A percentile compares a stretch with the other conserved stretches of the same genome.
Evolutionary conservation across 345 rosid genomes (phyloP).

Genomic region (Syzygium aqueum): DNA sequence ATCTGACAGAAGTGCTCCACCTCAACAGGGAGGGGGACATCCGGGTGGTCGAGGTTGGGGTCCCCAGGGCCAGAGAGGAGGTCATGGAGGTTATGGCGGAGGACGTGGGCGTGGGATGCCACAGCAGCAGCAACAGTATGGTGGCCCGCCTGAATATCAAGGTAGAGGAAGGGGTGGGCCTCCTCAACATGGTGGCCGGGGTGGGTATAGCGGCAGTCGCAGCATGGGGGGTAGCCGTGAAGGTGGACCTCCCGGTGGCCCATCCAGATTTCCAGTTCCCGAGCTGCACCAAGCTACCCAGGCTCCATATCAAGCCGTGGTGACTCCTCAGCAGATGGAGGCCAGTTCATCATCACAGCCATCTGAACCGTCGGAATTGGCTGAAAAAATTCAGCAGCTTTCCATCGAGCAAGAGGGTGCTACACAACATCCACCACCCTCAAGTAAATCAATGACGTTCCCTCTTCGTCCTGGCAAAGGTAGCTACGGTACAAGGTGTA

Average conservation of each 20-base stretch:
- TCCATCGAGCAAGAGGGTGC: conserved; percentile 41
- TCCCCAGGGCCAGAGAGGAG: conserved; percentile 61
- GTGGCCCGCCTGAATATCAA: conserved; percentile 53
- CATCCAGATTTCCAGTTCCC: conserved; percentile 59
- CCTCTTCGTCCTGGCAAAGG: conserved; percentile 51
- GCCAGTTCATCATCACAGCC: conserved; percentile 43
- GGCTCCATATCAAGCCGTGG: conserved; percentile 44
- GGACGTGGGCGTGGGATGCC: conserved; percentile 46
- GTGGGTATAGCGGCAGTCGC: conserved; percentile 16
- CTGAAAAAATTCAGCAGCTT: conserved; percentile 40
- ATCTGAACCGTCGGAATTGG: conserved; percentile 28
- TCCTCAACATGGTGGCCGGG: conserved; percentile 40
- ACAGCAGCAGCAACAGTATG: conserved; percentile 42
- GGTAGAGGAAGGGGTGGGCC: conserved; percentile 78
- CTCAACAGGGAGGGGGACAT: conserved; percentile 39
- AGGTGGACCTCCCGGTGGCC: conserved; percentile 38
- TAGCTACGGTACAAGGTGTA: conserved; percentile 22
- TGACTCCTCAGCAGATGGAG: conserved; percentile 51
- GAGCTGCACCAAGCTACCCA: conserved; percentile 98
- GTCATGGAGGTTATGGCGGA: conserved; percentile 60
- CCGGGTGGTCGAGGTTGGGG: conserved; percentile 53
- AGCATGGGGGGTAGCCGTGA: conserved; percentile 35
- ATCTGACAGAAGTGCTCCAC: conserved; percentile 25
- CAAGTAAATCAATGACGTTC: conserved; percentile 50
- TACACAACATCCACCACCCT: conserved; percentile 53